phyloP scores from a whole-genome alignment of 768 basidiomycete species.

The Serendipita sp. region DNA sequence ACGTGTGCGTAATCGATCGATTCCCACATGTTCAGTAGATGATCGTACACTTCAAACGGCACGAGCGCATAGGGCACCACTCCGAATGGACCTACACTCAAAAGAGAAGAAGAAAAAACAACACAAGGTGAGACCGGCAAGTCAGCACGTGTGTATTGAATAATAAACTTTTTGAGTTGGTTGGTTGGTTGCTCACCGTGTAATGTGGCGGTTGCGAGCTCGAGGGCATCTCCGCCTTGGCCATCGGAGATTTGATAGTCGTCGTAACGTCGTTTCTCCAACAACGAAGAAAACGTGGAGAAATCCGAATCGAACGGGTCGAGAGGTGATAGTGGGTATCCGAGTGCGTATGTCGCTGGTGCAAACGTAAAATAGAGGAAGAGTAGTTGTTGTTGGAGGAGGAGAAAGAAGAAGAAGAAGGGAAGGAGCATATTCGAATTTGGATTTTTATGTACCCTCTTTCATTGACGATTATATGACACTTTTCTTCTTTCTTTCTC shows the following conservation, averaged over 20 bases:
- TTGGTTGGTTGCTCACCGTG: background rate
- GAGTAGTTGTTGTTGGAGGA: background rate
- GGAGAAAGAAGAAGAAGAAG: too few relatives aligned
- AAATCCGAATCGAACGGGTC: too few relatives aligned
- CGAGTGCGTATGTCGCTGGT: background rate
- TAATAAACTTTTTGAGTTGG: background rate
- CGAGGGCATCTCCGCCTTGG: background rate
- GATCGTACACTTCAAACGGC: background rate
- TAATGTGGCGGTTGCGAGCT: background rate
- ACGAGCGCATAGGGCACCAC: background rate
- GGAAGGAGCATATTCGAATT: too few relatives aligned
- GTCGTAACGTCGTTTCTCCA: background rate
- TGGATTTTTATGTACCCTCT: too few relatives aligned
- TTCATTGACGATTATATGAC: too few relatives aligned
- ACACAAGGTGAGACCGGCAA: too few relatives aligned
- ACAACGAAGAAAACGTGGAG: too few relatives aligned
- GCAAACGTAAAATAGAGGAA: background rate
- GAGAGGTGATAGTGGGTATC: background rate
- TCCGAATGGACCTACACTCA: too few relatives aligned
- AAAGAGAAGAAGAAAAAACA: too few relatives aligned
- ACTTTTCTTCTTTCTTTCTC: too few relatives aligned
- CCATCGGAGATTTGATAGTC: conserved; percentile 1
- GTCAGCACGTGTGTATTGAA: background rate
- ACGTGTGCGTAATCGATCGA: background rate
- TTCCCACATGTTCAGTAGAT: background rate